Evolutionary conservation across 768 basidiomycete species (phyloP).

Genomic region (Boletus vermiculosoides): DNA sequence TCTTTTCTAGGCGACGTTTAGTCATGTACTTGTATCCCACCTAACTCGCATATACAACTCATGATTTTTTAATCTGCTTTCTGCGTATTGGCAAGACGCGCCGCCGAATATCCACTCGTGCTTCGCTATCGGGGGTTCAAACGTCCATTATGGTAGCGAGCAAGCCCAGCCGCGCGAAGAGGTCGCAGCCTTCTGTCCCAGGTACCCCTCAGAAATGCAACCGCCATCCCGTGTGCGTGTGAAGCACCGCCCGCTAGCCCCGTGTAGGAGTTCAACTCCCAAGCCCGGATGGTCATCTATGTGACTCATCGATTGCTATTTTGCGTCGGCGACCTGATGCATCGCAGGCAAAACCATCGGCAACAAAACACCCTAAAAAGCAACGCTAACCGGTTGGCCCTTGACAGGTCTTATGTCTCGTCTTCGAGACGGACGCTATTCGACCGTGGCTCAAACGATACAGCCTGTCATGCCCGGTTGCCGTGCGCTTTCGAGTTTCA

Average conservation of each 20-base stretch:
- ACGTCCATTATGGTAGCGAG: background rate
- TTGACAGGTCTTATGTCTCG: too few species aligned
- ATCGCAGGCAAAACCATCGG: background rate
- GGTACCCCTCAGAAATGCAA: background rate
- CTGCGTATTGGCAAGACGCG: background rate
- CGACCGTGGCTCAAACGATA: background rate
- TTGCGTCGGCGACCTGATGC: background rate
- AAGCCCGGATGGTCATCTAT: background rate
- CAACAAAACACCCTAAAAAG: background rate
- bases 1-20: background rate
- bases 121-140: background rate
- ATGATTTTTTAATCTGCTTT: slow-evolving; percentile 1
- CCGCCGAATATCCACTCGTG: too few species aligned
- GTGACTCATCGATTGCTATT: background rate
- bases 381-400: background rate
- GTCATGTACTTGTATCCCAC: slow-evolving; percentile 22
- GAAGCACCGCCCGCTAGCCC: background rate
- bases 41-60: slow-evolving; percentile 19
- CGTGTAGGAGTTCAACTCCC: background rate
- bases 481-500: background rate
- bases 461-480: background rate
- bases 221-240: background rate
- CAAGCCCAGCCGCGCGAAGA: background rate
- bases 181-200: background rate
- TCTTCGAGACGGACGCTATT: too few species aligned